Base-by-base conservation (phyloP, 192 early-diverging fungal species). In the Entomortierella chlamydospora region DNA sequence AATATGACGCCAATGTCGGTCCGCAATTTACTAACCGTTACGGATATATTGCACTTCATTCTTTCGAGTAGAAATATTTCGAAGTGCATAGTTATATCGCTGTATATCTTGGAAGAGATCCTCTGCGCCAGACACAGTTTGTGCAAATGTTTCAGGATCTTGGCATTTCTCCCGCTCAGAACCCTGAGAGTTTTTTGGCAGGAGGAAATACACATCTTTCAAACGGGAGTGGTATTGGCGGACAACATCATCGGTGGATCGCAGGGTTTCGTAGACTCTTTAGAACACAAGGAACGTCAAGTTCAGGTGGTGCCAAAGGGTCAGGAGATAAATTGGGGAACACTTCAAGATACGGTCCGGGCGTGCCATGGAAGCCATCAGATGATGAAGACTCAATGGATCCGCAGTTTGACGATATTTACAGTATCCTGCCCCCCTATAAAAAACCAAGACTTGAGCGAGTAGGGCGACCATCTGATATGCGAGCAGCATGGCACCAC, bases 31-130 rank as follows among this genome's bases (percentile, higher is more conserved):
- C n/a, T n/a, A n/a, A n/a, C n/a, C n/a, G n/a, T n/a, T n/a, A n/a
- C n/a, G n/a, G n/a, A n/a, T n/a, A n/a, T n/a, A n/a, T n/a, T n/a
- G n/a, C n/a, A n/a, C n/a, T 13, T 54, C 26, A 54, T 6, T 4
- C 26, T 29, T 54, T 54, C 22, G 4, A 47, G 29, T 47, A 79
- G 76, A 79, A 66, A 70, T 79, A 54, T 37, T 60, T 63, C 34
- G 76, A 79, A 33, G 49, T 70, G 0, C 76, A 79, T 29, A 70
- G 68, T 30, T 79, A 66, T 26, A 79, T 79, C 23, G 76, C 53
- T 1, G 76, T 79, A 8, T 79, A 66, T 34, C 76, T 79, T 45
- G 76, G 76, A 26, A 62, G 68, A n/a, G 76, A 79, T 18, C 76
- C 76, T 12, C 5, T 79, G 7, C 47, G 76, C 0, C 76, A 79